A percentile compares a stretch with the other conserved stretches of the same genome.
Evolutionary conservation across 148 eudicot genomes (phyloP).

Genomic region (Nepenthes gracilis): DNA sequence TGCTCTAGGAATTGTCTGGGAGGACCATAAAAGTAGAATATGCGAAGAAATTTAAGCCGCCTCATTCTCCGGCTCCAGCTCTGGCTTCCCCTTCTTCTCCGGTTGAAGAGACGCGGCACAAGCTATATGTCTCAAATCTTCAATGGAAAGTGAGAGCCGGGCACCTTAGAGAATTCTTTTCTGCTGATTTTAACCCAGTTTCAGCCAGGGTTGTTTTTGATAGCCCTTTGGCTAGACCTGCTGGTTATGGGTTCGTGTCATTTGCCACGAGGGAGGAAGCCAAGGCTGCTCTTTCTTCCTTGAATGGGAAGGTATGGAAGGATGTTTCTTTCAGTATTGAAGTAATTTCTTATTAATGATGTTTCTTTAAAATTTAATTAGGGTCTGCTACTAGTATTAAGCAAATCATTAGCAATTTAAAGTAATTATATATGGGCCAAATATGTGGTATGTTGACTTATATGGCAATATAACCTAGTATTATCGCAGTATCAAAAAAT

Average conservation of each 20-base stretch:
- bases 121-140: conserved; percentile 76
- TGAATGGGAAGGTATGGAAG: conserved; percentile 62
- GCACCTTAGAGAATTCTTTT: conserved; percentile 66
- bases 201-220: conserved; percentile 70
- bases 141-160: conserved; percentile 82
- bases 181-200: conserved; percentile 43
- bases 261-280: conserved; percentile 81
- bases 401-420: too few species aligned
- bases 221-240: conserved; percentile 56
- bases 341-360: neutral
- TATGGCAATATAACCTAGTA: too few species aligned
- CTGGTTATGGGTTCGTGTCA: conserved; percentile 92
- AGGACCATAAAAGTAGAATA: conserved; percentile 58
- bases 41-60: conserved; percentile 64
- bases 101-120: conserved; percentile 46
- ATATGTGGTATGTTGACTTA: too few species aligned
- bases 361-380: too few species aligned
- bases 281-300: conserved; percentile 50
- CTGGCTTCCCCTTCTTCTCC: conserved; percentile 15
- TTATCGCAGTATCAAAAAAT: too few species aligned
- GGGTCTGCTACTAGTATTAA: too few species aligned
- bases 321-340: neutral
- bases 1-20: conserved; percentile 57
- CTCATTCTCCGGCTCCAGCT: conserved; percentile 28
- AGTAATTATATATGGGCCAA: too few species aligned